Evolutionary conservation across 768 basidiomycete genomes (phyloP).

Genomic region (Hericium erinaceus): DNA sequence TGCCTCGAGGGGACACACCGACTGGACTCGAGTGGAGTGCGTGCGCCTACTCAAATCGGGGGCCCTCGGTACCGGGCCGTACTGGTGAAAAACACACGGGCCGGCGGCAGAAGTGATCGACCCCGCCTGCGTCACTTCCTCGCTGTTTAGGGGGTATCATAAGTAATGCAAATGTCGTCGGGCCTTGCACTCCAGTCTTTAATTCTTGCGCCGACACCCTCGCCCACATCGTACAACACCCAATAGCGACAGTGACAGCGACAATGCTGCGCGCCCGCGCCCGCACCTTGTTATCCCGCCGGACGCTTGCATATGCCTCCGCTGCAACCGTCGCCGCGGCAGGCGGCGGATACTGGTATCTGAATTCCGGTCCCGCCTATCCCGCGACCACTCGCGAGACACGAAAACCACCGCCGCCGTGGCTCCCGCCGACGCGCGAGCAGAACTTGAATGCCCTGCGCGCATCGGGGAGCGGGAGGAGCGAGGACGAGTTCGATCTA

Average conservation of each 20-base stretch:
- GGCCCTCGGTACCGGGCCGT: too few relatives aligned
- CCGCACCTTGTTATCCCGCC: conserved; percentile 39
- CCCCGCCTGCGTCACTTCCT: too few relatives aligned
- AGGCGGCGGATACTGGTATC: conserved; percentile 59
- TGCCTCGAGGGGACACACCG: too few relatives aligned
- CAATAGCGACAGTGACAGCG: not conserved
- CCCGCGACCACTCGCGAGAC: conserved; percentile 54
- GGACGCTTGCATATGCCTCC: conserved; percentile 42
- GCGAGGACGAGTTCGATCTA: conserved; percentile 61
- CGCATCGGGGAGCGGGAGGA: conserved; percentile 26
- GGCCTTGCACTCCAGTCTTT: too few relatives aligned
- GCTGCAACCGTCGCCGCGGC: conserved; percentile 43
- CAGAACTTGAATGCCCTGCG: conserved; percentile 55
- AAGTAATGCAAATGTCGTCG: too few relatives aligned
- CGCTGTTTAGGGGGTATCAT: too few relatives aligned
- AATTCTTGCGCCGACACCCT: too few relatives aligned
- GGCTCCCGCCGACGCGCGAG: conserved; percentile 66
- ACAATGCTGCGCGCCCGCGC: conserved; percentile 17
- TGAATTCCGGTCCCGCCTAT: conserved; percentile 66
- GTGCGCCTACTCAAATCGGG: too few relatives aligned
- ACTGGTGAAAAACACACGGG: too few relatives aligned
- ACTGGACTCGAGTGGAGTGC: too few relatives aligned
- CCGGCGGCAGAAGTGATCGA: too few relatives aligned
- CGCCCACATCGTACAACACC: not conserved
- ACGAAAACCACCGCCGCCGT: conserved; percentile 66